Evolutionary conservation across 371 early-diverging fungal genomes (phyloP).

Genomic region (Encephalitozoon romaleae): DNA sequence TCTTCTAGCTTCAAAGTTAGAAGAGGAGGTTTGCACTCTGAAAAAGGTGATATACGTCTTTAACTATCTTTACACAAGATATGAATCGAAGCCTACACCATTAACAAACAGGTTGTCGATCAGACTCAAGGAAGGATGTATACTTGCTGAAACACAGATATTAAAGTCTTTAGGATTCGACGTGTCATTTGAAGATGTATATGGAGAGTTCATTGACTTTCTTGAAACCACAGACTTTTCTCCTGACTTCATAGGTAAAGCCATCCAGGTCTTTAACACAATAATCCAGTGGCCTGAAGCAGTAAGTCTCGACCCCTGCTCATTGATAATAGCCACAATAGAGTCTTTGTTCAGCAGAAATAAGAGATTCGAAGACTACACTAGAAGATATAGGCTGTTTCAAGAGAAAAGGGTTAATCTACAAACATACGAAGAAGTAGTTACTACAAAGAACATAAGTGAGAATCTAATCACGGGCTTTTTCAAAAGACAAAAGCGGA

Average conservation of each 20-base stretch:
- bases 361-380: neutral
- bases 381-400: neutral
- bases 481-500: neutral
- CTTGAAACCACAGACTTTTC: neutral
- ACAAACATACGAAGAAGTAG: neutral
- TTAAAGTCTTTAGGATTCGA: neutral
- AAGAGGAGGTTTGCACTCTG: neutral
- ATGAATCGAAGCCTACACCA: neutral
- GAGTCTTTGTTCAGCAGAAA: neutral
- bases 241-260: neutral
- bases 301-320: neutral
- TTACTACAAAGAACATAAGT: neutral
- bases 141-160: neutral
- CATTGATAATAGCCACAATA: neutral
- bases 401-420: neutral
- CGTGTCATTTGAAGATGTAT: neutral
- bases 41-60: neutral
- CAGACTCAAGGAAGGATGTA: conserved; percentile 6
- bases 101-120: neutral
- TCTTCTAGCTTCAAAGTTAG: neutral
- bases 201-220: neutral
- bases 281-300: neutral
- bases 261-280: neutral
- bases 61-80: neutral
- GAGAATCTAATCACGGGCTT: neutral